Percentiles rank a stretch among this genome's conserved stretches.
Conservation (phyloP, 2,329 filamentous ascomycete genomes). For the Hirsutella thompsonii region DNA sequence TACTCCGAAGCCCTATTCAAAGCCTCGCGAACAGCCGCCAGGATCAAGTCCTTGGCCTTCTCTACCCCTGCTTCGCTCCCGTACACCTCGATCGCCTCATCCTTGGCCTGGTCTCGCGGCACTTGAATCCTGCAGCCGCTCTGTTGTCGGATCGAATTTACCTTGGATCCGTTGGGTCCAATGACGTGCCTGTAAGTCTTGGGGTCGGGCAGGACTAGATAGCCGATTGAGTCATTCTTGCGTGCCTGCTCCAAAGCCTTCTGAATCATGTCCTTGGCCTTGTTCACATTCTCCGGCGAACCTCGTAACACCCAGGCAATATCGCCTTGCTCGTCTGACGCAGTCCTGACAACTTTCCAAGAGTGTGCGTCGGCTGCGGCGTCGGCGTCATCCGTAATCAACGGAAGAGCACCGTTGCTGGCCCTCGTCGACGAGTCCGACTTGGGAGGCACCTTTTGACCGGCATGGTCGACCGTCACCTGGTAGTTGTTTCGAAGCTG, state of each 20-base stretch:
- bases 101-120: slow-evolving; percentile 60
- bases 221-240: slow-evolving; percentile 64
- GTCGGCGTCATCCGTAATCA: slow-evolving; percentile 80
- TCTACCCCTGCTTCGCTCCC: slow-evolving; percentile 72
- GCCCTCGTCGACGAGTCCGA: slow-evolving; percentile 40
- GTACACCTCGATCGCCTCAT: slow-evolving; percentile 82
- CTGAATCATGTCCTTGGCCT: slow-evolving; percentile 64
- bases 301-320: slow-evolving; percentile 89
- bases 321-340: slow-evolving; percentile 49
- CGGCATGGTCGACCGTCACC: slow-evolving; percentile 84
- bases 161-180: slow-evolving; percentile 76
- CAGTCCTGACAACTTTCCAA: slow-evolving; percentile 65
- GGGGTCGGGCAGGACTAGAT: slow-evolving; percentile 81
- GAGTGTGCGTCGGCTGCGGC: slow-evolving; percentile 55
- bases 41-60: slow-evolving; percentile 75
- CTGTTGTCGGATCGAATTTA: slow-evolving; percentile 84
- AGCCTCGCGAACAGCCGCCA: slow-evolving; percentile 65
- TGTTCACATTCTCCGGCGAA: slow-evolving; percentile 62
- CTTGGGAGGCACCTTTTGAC: slow-evolving; percentile 62
- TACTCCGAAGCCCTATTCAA: slow-evolving; percentile 20
- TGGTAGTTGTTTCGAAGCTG: slow-evolving; percentile 73
- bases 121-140: slow-evolving; percentile 92
- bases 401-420: slow-evolving; percentile 56
- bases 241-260: slow-evolving; percentile 59
- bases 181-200: slow-evolving; percentile 83